These are phyloP conservation scores for Xerocomellus amylosporus DNA, from an alignment of 768 basidiomycete species.

Conservation along the genomic window DNA sequence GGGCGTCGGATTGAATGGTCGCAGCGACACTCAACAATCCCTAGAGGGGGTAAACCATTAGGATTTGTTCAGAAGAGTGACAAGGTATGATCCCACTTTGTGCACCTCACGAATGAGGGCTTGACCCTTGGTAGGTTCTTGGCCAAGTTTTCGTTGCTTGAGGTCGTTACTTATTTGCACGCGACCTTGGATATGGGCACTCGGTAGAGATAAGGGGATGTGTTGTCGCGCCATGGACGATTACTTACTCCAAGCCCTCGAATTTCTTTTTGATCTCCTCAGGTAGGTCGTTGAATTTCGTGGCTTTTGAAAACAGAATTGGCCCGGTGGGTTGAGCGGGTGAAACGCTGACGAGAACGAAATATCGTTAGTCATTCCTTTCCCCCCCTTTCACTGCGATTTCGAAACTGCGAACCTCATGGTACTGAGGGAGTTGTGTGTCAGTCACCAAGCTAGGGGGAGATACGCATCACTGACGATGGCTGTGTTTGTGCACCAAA, in stretches of 20 bases:
- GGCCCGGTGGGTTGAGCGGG: slow-evolving; percentile 29
- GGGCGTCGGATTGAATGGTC: slow-evolving; percentile 62
- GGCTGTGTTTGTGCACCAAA: slow-evolving; percentile 33
- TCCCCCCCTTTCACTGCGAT: neutral
- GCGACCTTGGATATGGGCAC: slow-evolving; percentile 70
- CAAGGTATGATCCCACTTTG: slow-evolving; percentile 43
- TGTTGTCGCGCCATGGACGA: neutral
- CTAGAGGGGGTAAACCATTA: slow-evolving; percentile 34
- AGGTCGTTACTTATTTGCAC: slow-evolving; percentile 79
- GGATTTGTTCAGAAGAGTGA: neutral
- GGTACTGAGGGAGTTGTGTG: slow-evolving; percentile 3
- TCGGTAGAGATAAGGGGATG: slow-evolving; percentile 29
- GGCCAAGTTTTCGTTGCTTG: slow-evolving; percentile 70
- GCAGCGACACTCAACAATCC: slow-evolving; percentile 62
- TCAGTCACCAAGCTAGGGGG: neutral
- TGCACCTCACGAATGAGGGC: slow-evolving; percentile 64
- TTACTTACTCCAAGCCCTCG: slow-evolving; percentile 69
- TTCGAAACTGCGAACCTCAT: slow-evolving; percentile 26
- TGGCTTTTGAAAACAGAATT: slow-evolving; percentile 43
- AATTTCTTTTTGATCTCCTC: slow-evolving; percentile 62
- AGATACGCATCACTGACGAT: slow-evolving; percentile 22
- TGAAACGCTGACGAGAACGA: slow-evolving; percentile 21
- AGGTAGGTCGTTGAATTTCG: slow-evolving; percentile 82
- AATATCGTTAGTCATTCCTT: neutral
- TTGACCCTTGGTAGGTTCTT: slow-evolving; percentile 70